These are phyloP conservation scores for Carpinus fangiana DNA, from an alignment of 306 rosid genomes.

Conservation along the genomic window DNA sequence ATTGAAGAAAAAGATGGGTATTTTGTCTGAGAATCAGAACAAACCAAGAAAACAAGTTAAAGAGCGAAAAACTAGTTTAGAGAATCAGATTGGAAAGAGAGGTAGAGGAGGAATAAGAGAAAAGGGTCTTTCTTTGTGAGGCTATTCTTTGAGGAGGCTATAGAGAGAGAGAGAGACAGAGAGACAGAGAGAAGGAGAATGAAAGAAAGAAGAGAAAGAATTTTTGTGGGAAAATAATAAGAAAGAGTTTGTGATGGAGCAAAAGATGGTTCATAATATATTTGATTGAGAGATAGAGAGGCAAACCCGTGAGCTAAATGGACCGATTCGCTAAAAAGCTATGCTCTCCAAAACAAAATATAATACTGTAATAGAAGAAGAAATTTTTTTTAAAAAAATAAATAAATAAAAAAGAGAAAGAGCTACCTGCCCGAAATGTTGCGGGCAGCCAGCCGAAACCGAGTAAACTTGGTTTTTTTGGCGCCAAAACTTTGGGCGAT, in stretches of 20 bases:
- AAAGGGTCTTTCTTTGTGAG: conserved; percentile 56
- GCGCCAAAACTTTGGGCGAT: conserved; percentile 49
- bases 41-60: conserved; percentile 2
- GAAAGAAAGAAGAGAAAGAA: conserved; percentile 13
- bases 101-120: conserved; percentile 49
- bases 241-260: conserved; percentile 25
- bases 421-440: conserved; percentile 78
- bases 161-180: conserved; percentile 24
- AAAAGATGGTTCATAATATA: conserved; percentile 26
- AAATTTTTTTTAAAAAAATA: too few species aligned
- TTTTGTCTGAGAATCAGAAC: conserved; percentile 38
- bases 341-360: background rate
- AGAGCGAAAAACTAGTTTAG: background rate
- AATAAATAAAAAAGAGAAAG: background rate
- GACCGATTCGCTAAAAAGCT: conserved; percentile 35
- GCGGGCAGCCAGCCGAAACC: conserved; percentile 78
- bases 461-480: conserved; percentile 33
- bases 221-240: conserved; percentile 33
- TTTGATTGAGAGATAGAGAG: conserved; percentile 11
- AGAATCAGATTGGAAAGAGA: conserved; percentile 30
- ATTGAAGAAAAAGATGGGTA: conserved; percentile 25
- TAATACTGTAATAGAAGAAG: background rate
- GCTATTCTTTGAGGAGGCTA: conserved; percentile 19
- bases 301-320: conserved; percentile 9
- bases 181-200: conserved; percentile 28